phyloP scores from a whole-genome alignment of 768 basidiomycete species.

The Kwoniella sp. region DNA sequence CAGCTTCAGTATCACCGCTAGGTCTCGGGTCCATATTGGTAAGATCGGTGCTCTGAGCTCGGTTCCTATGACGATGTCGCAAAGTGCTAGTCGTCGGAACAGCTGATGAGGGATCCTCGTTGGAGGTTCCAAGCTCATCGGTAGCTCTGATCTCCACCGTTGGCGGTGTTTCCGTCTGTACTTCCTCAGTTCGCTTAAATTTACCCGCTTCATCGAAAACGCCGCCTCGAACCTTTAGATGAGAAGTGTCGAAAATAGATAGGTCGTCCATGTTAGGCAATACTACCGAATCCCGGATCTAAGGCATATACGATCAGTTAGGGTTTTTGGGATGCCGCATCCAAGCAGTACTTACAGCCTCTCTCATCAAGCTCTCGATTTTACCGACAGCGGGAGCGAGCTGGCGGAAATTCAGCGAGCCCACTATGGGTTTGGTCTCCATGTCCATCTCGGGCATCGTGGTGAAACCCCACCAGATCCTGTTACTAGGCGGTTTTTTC shows the following conservation, averaged over 20 bases:
- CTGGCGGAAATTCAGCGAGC: constrained; percentile 81
- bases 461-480: constrained; percentile 92
- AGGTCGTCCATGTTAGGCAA: constrained; percentile 99
- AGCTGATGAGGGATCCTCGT: constrained; percentile 36
- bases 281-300: constrained; percentile 94
- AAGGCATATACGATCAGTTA: constrained; percentile 17
- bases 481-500: constrained; percentile 91
- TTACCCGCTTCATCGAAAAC: constrained; percentile 79
- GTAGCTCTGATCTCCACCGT: constrained; percentile 4
- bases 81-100: constrained; percentile 26
- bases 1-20: background rate
- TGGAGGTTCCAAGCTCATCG: constrained; percentile 23
- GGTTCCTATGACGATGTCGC: constrained; percentile 19
- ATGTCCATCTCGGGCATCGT: constrained; percentile 82
- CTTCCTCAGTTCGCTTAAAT: constrained; percentile 6
- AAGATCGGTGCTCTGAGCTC: background rate
- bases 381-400: constrained; percentile 88
- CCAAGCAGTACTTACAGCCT: constrained; percentile 65
- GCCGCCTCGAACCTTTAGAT: constrained; percentile 72
- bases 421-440: constrained; percentile 89
- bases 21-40: background rate
- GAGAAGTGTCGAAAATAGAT: constrained; percentile 80
- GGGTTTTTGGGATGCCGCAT: background rate
- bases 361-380: constrained; percentile 83
- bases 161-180: constrained; percentile 11